Evolutionary conservation across 805 yeast genomes (phyloP), one percentile per base, ranked within the genome.

Genomic region (Osmozyma mogii): DNA sequence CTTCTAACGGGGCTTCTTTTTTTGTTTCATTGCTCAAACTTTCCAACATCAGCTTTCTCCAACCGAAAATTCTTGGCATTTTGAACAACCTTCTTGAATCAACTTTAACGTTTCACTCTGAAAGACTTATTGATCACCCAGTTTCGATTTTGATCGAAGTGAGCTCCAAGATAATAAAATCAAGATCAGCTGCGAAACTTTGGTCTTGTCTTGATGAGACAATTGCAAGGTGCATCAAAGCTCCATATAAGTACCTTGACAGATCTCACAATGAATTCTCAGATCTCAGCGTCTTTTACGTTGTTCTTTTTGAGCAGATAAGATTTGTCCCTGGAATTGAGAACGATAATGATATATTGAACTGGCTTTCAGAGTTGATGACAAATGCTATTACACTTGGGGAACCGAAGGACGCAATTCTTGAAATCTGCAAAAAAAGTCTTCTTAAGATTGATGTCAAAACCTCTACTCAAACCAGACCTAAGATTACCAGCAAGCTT

Each of bases 241-340:
- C 85, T 0, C 96, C 97, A 0, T 92, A 81, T 56, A 85, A 83
- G 47, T 89, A 87, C 43, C 68, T 84, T 30, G 96, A 89, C 47
- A 34, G 49, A 12, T 50, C 61, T 3, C 61, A 56, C 31, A 22
- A 41, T 8, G 37, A 38, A n/a, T 58, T 49, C 27, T 30, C 41
- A 5, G 58, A 56, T 31, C 31, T 50, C 9, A 55, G 64, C 38
- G 41, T 56, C 12, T 58, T 63, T 29, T 37, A 56, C 2, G 49
- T 61, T 27, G 56, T 49, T 2, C 39, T 61, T 5, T 51, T 75
- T 25, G 96, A 87, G 40, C 96, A 87, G 47, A 69, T 80, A 53
- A 61, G 65, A 30, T 83, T 67, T 47, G 66, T 73, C 8, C 29
- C 36, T 1, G 27, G 26, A 6, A 47, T 44, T 12, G 44, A 46